A percentile compares a stretch with the other conserved stretches of the same genome.
phyloP scores from a whole-genome alignment of 345 rosid genomes.

The Citrus sinensis region DVS_A1.0 CM039162.1:5590501-5591000 shows the following conservation, averaged over 20 bases:
- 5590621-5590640: slow-evolving; percentile 71
- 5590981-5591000: too few species aligned
- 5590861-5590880: neutral
- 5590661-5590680: slow-evolving; percentile 8
- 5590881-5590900: neutral
- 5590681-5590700: slow-evolving; percentile 11
- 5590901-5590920: neutral
- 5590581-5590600: slow-evolving; percentile 53
- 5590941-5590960: neutral
- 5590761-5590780: slow-evolving; percentile 2
- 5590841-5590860: neutral
- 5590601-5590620: slow-evolving; percentile 36
- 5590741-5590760: neutral
- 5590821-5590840: slow-evolving; percentile 29
- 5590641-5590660: slow-evolving; percentile 49
- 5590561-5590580: slow-evolving; percentile 28
- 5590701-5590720: slow-evolving; percentile 26
- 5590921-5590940: neutral
- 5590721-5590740: slow-evolving; percentile 5
- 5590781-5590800: neutral
- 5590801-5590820: slow-evolving; percentile 46
- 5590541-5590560: slow-evolving; percentile 24
- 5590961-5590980: neutral
- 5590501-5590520: neutral
- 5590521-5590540: neutral